Base-by-base conservation (phyloP, 768 basidiomycete species). In the Tylopilus subfusipes region DNA sequence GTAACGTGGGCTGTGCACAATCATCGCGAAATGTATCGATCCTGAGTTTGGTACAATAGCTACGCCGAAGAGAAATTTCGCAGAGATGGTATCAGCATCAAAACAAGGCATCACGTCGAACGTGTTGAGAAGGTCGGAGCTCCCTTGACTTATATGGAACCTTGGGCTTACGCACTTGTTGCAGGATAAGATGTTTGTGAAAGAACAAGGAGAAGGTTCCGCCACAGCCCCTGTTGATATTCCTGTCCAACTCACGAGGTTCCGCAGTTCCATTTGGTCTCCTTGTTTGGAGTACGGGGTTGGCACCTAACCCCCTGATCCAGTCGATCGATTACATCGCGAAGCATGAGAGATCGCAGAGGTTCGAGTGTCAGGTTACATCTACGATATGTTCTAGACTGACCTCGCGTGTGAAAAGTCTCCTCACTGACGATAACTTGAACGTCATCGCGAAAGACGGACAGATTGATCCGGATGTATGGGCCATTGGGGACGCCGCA, bases 271-370 rank as follows among this genome's bases (percentile, higher is more conserved):
- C 82, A 7, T 90, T 86, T 67, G 91, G 93, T 24, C 73, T 94
- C 21, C 78, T 91, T 12, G 90, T 94, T 16, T 94, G 92, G 92
- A 87, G 85, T 56, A 94, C 93, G 2, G 93, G 92, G 2, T 75
- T 94, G 3, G 80, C 89, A 6, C 83, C 90, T 4, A 94, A 93
- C 65, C 91, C 93, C 8, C 73, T 94, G 25, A 79, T 93, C 48
- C 70, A 78, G 55, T 76, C 79, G 0, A 80, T 91, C 44, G 68
- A 72, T 8, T 82, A 79, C 43, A 73, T 86, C 3, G 73, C 77
- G 63, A 90, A 90, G 63, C 76, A 90, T 55, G 71, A 75, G 14
- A 82, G 78, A 68, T 80, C 83, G 0, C 73, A 77, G 29, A 80
- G 81, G 82, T 82, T 58, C 1, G 46, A 42, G 24, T 42, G 4